These are phyloP conservation scores for Pyrenochaeta sp. DNA, from an alignment of 2,329 filamentous ascomycete genomes.

Conservation along the genomic window DNA sequence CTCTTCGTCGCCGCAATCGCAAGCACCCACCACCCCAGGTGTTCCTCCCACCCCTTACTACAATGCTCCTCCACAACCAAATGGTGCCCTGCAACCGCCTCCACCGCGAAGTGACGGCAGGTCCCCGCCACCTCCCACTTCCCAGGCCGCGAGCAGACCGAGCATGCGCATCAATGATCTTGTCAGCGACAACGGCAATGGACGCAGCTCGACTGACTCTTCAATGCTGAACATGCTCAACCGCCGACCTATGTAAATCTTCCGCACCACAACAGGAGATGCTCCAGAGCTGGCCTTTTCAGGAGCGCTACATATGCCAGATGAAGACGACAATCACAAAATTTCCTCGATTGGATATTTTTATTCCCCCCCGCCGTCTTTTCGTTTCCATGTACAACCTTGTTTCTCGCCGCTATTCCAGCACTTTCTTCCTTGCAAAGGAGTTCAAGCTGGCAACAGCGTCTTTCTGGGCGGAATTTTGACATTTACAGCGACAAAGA, in stretches of 20 bases:
- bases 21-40: slow-evolving; percentile 49
- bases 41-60: slow-evolving; percentile 43
- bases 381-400: slow-evolving; percentile 33
- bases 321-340: slow-evolving; percentile 15
- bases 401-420: slow-evolving; percentile 20
- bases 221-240: slow-evolving; percentile 56
- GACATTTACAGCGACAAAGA: slow-evolving; percentile 31
- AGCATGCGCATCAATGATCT: slow-evolving; percentile 55
- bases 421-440: slow-evolving; percentile 20
- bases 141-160: slow-evolving; percentile 41
- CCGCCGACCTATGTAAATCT: slow-evolving; percentile 46
- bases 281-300: slow-evolving; percentile 43
- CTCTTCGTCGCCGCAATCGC: slow-evolving; percentile 54
- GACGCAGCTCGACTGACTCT: slow-evolving; percentile 53
- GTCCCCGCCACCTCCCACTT: slow-evolving; percentile 50
- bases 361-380: slow-evolving; percentile 8
- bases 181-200: slow-evolving; percentile 48
- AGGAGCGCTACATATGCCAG: slow-evolving; percentile 26
- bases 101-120: slow-evolving; percentile 50
- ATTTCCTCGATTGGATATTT: background rate
- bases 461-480: slow-evolving; percentile 33
- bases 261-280: slow-evolving; percentile 8
- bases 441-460: slow-evolving; percentile 26
- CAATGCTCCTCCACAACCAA: slow-evolving; percentile 37
- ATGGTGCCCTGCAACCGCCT: slow-evolving; percentile 42